Evolutionary conservation across 2,329 filamentous ascomycete species (phyloP), one percentile per base, ranked within the genome.

Genomic region (Talaromyces sp.): DNA sequence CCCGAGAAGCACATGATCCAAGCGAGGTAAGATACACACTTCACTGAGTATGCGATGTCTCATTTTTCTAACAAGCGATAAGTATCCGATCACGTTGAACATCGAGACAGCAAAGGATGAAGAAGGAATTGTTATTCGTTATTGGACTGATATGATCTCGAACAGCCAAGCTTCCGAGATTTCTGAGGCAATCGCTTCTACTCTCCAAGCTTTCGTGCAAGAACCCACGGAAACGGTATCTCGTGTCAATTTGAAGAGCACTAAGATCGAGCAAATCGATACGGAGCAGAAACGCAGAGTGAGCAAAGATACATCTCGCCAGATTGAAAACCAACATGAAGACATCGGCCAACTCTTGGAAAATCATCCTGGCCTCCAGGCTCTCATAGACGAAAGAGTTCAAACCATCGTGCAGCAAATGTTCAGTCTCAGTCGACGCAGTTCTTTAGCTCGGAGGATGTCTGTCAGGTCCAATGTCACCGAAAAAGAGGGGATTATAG

Each of bases 51-150:
- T 43, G 2, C 31, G 29, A 31, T 32, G 24, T 31, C 32, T 31
- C 10, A 26, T 19, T 3, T 19, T 21, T 26, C 56, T 58, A 41
- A 61, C 43, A 7, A 24, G 24, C 3, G 11, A 50, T 14, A 52
- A 52, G 72, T 77, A 77, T 59, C 68, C 69, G 6, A 66, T 77
- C 7, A 76, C 73, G 24, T 68, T 76, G 3, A 76, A 76, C 51
- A 72, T 75, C 1, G 73, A 74, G 38, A 76, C 74, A 12, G 70
- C 70, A 3, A 69, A 70, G 19, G 69, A 69, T 3, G 63, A 67
- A 19, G 71, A 76, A 59, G 73, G 72, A 0, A 69, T 77, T 27
- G 60, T 75, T 52, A 64, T 78, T 41, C 69, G 73, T 58, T 77
- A 77, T 64, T 76, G 74, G 74, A 69, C 68, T 41, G 68, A 78